Base-by-base conservation (phyloP, 2,329 filamentous ascomycete genomes). In the Sclerotinia borealis region DNA sequence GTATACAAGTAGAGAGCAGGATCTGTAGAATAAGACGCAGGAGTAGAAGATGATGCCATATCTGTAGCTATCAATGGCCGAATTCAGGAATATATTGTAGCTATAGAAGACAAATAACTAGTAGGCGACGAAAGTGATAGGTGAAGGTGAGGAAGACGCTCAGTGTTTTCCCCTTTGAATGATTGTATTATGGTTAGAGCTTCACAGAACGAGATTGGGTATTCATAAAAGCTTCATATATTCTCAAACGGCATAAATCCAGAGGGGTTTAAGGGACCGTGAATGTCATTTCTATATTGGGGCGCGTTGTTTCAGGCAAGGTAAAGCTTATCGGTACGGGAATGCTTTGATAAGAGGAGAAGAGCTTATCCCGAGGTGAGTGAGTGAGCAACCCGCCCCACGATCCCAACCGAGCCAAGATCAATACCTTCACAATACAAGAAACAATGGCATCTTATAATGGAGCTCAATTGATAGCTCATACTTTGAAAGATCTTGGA, bases 1-100 rank as follows among this genome's bases (percentile, higher is more conserved):
- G 95, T 98, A 79, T 96, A 97, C 72, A 99, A 89, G 80, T 95
- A 99, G 67, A 99, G 86, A 34, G 88, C 82, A 55, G 88, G 84
- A 75, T 91, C 88, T 69, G 80, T 81, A 9, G 72, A 73, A 65
- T 75, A 75, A 19, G 71, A 69, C 10, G 63, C 31, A 65, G 70
- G 70, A 6, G 70, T 54, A 13, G 71, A 63, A 60, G 73, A 68
- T 48, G 72, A 70, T 19, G 71, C 69, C 73, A 75, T 75, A 58
- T 69, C 69, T 61, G 43, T 51, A 50, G 27, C 13, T 43, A 49
- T 29, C 49, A 47, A 47, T 15, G n/a, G 39, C 39, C 22, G 15
- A n/a, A 55, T 8, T 43, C 27, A 2, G 25, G 27, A 52, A 31
- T 31, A 47, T 61, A 22, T 34, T 63, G 36, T 34, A 37, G 11